Conservation (phyloP, 1,139 yeast species). For the Pichia sp. region DNA sequence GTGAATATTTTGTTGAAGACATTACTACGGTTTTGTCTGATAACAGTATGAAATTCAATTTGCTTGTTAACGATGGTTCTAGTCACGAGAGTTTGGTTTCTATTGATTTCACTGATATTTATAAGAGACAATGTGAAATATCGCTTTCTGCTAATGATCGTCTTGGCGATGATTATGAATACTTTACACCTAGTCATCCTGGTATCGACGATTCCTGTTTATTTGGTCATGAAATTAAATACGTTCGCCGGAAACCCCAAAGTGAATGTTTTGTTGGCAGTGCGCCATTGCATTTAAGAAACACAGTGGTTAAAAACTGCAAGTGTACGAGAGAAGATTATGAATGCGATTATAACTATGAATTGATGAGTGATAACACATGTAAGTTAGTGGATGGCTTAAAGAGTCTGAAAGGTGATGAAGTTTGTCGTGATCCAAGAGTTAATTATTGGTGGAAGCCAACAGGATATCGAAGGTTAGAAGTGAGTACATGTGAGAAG, state of each 20-base stretch:
- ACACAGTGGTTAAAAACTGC: slow-evolving; percentile 63
- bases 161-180: slow-evolving; percentile 68
- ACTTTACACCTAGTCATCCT: slow-evolving; percentile 80
- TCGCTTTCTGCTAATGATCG: slow-evolving; percentile 50
- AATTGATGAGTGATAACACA: slow-evolving; percentile 70
- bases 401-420: slow-evolving; percentile 62
- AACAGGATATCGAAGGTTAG: slow-evolving; percentile 77
- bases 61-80: slow-evolving; percentile 46
- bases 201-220: slow-evolving; percentile 61
- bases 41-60: slow-evolving; percentile 70
- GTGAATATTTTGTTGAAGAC: slow-evolving; percentile 58
- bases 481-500: slow-evolving; percentile 72
- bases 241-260: slow-evolving; percentile 66
- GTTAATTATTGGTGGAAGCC: slow-evolving; percentile 61
- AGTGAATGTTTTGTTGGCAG: slow-evolving; percentile 82
- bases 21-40: slow-evolving; percentile 91
- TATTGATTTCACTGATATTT: slow-evolving; percentile 70
- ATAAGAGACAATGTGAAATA: slow-evolving; percentile 66
- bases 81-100: slow-evolving; percentile 42
- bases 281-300: slow-evolving; percentile 66
- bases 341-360: slow-evolving; percentile 92
- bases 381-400: slow-evolving; percentile 82
- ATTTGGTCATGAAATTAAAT: slow-evolving; percentile 84
- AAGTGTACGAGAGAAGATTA: slow-evolving; percentile 83
- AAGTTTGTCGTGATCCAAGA: slow-evolving; percentile 56